Evolutionary conservation across 352 stramenopile species (phyloP), one percentile per base, ranked within the genome.

Genomic region (Globisporangium radiosum): DNA sequence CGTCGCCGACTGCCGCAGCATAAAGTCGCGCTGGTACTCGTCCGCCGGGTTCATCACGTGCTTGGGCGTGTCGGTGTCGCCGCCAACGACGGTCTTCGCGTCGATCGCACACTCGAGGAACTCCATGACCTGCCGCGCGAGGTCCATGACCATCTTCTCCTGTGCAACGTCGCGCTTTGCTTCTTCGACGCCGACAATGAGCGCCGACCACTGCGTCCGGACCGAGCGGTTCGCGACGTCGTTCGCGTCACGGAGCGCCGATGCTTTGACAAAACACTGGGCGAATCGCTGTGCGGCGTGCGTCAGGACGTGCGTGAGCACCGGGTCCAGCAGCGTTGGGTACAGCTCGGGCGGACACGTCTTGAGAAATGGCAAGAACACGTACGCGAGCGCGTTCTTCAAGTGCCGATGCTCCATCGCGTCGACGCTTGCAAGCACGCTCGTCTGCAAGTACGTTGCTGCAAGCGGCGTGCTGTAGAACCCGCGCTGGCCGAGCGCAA

Each of bases 351-450:
- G 63, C 0, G 82, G 82, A 51, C 80, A 90, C 14, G 71, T 68
- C 64, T 90, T 90, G 44, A 90, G 51, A 52, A 92, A 90, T 9
- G 80, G 76, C 52, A 90, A 54, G 47, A 76, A 85, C 39, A 92
- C 80, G 40, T 81, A 89, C n/a, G 82, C 78, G 5, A 92, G 55
- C 39, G 68, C 57, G 25, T 67, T 71, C 59, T 92, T 92, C 47
- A 89, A 63, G 56, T 90, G 80, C 38, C 80, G 82, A 53, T 92
- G 82, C 43, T 92, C 82, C 73, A 92, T 80, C 48, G 72, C 56
- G 8, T 86, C 62, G 45, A 92, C 33, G 52, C 89, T 67, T 52
- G 66, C 78, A n/a, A 89, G 62, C 36, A 90, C 65, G n/a, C 75
- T 87, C 60, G 75, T 81, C 52, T 85, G 68, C 55, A 90, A 72